phyloP scores from a whole-genome alignment of 73 alveolate genomes.

The Durusdinium trenchii region DNA sequence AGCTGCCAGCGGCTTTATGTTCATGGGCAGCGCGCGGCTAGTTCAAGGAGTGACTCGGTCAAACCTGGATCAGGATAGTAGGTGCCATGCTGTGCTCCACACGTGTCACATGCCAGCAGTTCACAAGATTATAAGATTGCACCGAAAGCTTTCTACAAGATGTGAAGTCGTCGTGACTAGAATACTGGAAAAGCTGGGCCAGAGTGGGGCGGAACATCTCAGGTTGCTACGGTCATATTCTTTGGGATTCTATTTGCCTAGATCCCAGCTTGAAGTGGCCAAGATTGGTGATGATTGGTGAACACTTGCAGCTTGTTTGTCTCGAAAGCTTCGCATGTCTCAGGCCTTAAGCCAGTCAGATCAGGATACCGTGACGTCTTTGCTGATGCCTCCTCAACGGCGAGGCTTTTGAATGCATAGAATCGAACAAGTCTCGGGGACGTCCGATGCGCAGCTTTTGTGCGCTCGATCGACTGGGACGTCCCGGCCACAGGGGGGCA shows the following conservation, averaged over 20 bases:
- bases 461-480: too few relatives aligned
- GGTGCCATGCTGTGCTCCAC: neutral
- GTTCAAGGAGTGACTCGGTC: constrained; percentile 63
- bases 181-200: too few relatives aligned
- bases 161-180: too few relatives aligned
- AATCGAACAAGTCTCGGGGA: too few relatives aligned
- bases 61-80: neutral
- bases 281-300: neutral
- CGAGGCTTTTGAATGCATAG: constrained; percentile 88
- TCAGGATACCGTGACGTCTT: constrained; percentile 46
- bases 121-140: neutral
- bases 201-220: too few relatives aligned
- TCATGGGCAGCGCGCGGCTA: constrained; percentile 80
- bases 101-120: neutral
- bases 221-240: constrained; percentile 67
- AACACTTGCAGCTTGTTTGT: neutral
- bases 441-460: too few relatives aligned
- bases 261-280: neutral
- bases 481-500: too few relatives aligned
- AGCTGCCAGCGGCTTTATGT: constrained; percentile 69
- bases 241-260: constrained; percentile 44
- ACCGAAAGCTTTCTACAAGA: too few relatives aligned
- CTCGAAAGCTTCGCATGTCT: neutral
- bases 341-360: constrained; percentile 74
- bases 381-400: constrained; percentile 73